Evolutionary conservation across 495 filamentous ascomycete genomes (phyloP).

Genomic region (Neurospora sp.): DNA sequence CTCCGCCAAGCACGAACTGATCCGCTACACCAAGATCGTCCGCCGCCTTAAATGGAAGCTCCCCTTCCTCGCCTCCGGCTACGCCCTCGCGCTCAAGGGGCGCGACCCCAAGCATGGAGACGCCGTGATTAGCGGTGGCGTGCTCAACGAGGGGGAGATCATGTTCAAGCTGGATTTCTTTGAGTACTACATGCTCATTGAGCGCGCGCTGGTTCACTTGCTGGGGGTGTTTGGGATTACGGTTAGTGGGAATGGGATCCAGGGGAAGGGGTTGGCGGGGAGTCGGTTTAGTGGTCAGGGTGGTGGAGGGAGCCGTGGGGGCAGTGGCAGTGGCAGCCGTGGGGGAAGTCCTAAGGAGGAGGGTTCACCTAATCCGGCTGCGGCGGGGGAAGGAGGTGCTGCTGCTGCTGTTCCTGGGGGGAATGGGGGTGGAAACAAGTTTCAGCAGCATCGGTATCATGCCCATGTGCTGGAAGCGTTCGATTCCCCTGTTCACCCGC

Average conservation of each 20-base stretch:
- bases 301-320: neutral
- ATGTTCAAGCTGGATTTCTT: constrained; percentile 67
- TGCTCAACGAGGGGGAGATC: constrained; percentile 35
- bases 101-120: constrained; percentile 12
- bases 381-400: neutral
- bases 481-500: constrained; percentile 36
- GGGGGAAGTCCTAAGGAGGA: constrained; percentile 1
- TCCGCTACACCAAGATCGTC: constrained; percentile 47
- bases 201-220: constrained; percentile 52
- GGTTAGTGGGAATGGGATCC: constrained; percentile 20
- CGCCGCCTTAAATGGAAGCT: constrained; percentile 51
- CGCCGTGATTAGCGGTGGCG: constrained; percentile 4
- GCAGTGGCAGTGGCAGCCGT: constrained; percentile 3
- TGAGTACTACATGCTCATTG: constrained; percentile 58
- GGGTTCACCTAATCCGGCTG: neutral
- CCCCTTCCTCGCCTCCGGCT: constrained; percentile 44
- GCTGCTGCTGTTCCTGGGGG: neutral
- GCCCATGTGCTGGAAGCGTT: constrained; percentile 52
- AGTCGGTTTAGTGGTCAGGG: neutral
- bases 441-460: constrained; percentile 44
- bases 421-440: neutral
- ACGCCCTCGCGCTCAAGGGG: constrained; percentile 32
- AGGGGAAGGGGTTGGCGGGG: neutral
- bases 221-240: constrained; percentile 46
- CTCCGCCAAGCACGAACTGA: constrained; percentile 33